Percentiles rank a stretch among this genome's conserved stretches.
These are phyloP conservation scores for Monilinia polystroma DNA, from an alignment of 2,329 filamentous ascomycete genomes.

Conservation along the genomic window DNA sequence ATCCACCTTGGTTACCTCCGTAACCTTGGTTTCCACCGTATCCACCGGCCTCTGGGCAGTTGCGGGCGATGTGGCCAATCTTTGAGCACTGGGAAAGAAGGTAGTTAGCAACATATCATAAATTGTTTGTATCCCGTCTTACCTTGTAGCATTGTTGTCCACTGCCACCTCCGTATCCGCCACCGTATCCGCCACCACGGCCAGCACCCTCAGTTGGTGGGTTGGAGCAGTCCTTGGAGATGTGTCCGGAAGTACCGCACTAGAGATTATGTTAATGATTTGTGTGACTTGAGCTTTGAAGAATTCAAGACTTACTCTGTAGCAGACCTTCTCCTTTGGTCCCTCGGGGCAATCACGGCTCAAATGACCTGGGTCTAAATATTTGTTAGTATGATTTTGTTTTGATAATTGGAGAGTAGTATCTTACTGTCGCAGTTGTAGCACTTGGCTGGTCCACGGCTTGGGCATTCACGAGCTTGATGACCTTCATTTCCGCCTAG, in stretches of 20 bases:
- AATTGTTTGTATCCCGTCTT: not conserved
- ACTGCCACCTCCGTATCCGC: constrained; percentile 43
- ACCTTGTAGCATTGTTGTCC: constrained; percentile 83
- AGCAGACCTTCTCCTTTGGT: constrained; percentile 82
- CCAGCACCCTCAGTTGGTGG: constrained; percentile 39
- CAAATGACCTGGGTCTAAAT: constrained; percentile 67
- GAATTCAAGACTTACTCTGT: constrained; percentile 46
- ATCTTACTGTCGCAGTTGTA: constrained; percentile 77
- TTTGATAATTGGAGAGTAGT: constrained; percentile 26
- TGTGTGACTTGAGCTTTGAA: not conserved
- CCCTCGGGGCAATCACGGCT: constrained; percentile 90
- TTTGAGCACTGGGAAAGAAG: constrained; percentile 70
- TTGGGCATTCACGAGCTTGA: constrained; percentile 82
- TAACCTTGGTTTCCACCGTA: constrained; percentile 41
- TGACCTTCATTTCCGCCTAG: constrained; percentile 71
- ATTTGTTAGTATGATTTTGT: constrained; percentile 36
- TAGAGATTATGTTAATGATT: not conserved
- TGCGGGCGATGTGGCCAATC: constrained; percentile 92
- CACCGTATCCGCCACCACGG: constrained; percentile 39
- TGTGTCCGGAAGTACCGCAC: constrained; percentile 81
- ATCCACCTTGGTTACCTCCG: constrained; percentile 42
- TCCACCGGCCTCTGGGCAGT: constrained; percentile 66
- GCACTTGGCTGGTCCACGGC: constrained; percentile 79
- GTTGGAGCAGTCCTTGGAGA: constrained; percentile 69
- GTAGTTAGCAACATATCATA: constrained; percentile 19